These are phyloP conservation scores for Metarhizium robertsii DNA, from an alignment of 2,329 filamentous ascomycete species.

Conservation along the genomic window DNA sequence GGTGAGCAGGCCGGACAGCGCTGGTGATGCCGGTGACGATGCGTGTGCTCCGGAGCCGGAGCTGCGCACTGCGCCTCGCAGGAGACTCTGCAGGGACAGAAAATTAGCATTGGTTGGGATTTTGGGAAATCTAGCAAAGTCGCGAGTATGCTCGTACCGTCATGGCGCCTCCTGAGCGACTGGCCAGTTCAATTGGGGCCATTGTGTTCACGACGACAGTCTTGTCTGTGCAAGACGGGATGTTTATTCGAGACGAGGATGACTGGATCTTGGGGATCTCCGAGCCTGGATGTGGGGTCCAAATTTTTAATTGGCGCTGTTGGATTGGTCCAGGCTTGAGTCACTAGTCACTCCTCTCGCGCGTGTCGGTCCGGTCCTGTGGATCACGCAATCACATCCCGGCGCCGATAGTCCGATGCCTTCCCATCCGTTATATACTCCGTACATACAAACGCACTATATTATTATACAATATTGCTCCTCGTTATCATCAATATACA, in stretches of 20 bases:
- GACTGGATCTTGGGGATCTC: neutral
- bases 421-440: neutral
- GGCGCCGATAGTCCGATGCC: neutral
- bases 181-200: slow-evolving; percentile 41
- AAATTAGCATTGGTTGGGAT: neutral
- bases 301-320: slow-evolving; percentile 24
- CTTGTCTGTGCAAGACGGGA: neutral
- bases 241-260: neutral
- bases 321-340: slow-evolving; percentile 22
- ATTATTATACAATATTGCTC: neutral
- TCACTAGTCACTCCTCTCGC: neutral
- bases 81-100: slow-evolving; percentile 22
- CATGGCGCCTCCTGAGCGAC: slow-evolving; percentile 37
- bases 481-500: slow-evolving; percentile 20
- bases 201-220: slow-evolving; percentile 22
- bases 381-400: slow-evolving; percentile 1
- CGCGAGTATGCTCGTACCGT: slow-evolving; percentile 25
- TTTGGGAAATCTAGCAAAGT: too few species aligned
- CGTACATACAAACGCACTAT: neutral
- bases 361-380: neutral
- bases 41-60: slow-evolving; percentile 15
- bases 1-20: neutral
- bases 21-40: slow-evolving; percentile 4
- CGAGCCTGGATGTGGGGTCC: slow-evolving; percentile 1
- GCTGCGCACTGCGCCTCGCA: slow-evolving; percentile 21